Evolutionary conservation across 768 basidiomycete species (phyloP), one percentile per base, ranked within the genome.

Genomic region (Tephrocybe sp.): DNA sequence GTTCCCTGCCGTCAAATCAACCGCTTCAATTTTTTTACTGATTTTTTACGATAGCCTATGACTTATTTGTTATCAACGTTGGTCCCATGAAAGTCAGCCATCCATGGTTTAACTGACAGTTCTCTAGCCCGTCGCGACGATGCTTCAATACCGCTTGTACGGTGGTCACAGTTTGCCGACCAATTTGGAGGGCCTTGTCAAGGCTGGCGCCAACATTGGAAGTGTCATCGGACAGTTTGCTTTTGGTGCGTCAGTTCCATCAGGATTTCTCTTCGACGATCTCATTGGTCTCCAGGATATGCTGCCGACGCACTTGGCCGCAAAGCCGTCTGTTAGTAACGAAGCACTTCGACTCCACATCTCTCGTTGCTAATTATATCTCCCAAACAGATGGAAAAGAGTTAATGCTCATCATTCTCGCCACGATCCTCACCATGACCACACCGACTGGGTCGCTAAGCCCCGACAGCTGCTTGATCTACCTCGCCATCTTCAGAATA

Each of bases 371-470:
- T 13, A 8, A 37, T 36, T 11, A 16, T 4, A n/a, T n/a, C n/a
- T 29, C 3, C 2, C 13, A 3, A 39, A 8, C 60, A 82, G 83
- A 88, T 54, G 86, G 87, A 8, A 86, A 88, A 61, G 88, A 90
- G 59, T 76, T 91, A 44, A 85, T 89, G 78, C 68, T 91, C 50
- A 88, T 88, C 56, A 89, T 91, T 59, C 53, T 89, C 43, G 87
- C 84, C 0, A 90, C 88, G 1, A 87, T 90, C 59, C 64, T 89
- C 29, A 77, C 74, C 23, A 71, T 90, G 49, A 78, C 82, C 2
- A 79, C 75, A 12, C 88, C 88, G 0, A 86, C 86, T 4, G 82
- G 80, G 27, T 64, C 69, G 3, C 70, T 88, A 19, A 73, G 76
- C 16, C 76, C 84, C 2, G 61, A 78, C 38, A 56, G 64, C 22